Base-by-base conservation (phyloP, 306 rosid genomes). In the Clitoria ternatea region DNA sequence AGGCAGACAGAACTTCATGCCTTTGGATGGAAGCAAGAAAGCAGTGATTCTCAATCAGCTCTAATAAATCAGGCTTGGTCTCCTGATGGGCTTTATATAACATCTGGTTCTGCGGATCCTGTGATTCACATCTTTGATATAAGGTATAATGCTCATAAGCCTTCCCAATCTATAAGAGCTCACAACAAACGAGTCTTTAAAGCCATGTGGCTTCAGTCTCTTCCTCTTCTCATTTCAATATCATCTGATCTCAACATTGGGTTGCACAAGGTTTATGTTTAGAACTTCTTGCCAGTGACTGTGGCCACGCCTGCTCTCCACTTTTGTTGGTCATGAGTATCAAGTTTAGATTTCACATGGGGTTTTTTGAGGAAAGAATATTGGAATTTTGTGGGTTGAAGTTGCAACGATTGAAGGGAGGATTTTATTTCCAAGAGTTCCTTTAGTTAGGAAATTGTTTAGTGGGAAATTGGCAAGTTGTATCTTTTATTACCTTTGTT, bases 11-110 rank as follows among this genome's bases (percentile, higher is more conserved):
- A 95, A 82, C 75, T 95, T 52, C 99, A 95, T 79, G 89, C 81
- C 15, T 91, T 95, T 66, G 99, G 99, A 45, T 95, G 99, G 99
- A 91, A 89, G 86, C 99, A 95, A 82, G 95, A 91, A 59, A 91
- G 92, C 81, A 95, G 97, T 49, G 99, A 95, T 7, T 95, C 97
- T 61, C 99, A 91, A 77, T 95, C 99, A 4, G 99, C 99, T 50
- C 76, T 95, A 64, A 89, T 95, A 79, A 95, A 91, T 72, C 99
- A 95, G 70, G 85, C 97, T 36, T 95, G 99, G 99, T 95, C 99
- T 63, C 97, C 97, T 22, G 99, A 95, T 68, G 99, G 99, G 29
- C 76, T 89, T 24, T 84, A 85, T 54, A 76, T 95, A 42, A 63
- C 99, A 55, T 95, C 99, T 22, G 99, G 97, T 24, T 87, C 97